Conservation (phyloP, 2,329 filamentous ascomycete genomes). For the Thielaviopsis cerberus region DNA sequence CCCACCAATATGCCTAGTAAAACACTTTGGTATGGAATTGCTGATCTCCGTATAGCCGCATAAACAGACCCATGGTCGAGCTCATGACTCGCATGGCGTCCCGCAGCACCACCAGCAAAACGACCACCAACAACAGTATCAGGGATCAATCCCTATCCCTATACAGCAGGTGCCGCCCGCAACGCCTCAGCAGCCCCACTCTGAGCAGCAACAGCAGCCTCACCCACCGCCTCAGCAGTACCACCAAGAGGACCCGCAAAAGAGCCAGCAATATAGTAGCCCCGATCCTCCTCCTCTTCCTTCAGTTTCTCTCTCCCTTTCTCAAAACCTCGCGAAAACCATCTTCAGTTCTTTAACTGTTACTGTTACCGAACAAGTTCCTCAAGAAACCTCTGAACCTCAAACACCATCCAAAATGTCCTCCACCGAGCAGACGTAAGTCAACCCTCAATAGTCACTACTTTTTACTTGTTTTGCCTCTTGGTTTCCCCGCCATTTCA, state of each 20-base stretch:
- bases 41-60: neutral
- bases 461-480: slow-evolving; percentile 12
- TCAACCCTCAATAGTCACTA: slow-evolving; percentile 13
- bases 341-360: slow-evolving; percentile 3
- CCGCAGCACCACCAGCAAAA: neutral
- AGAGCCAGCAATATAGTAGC: slow-evolving; percentile 11
- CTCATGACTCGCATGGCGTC: neutral
- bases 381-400: slow-evolving; percentile 4
- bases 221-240: slow-evolving; percentile 8
- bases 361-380: slow-evolving; percentile 5
- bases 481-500: neutral
- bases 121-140: neutral
- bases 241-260: slow-evolving; percentile 3
- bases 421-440: slow-evolving; percentile 51
- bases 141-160: neutral
- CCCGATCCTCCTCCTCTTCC: slow-evolving; percentile 8
- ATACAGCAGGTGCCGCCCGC: neutral
- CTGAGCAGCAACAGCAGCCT: slow-evolving; percentile 7
- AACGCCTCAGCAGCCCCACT: slow-evolving; percentile 4
- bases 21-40: neutral
- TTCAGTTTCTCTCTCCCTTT: slow-evolving; percentile 1
- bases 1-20: neutral
- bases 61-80: neutral
- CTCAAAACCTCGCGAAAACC: slow-evolving; percentile 8
- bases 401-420: slow-evolving; percentile 18